Base-by-base conservation (phyloP, 2,329 filamentous ascomycete species). In the Juglanconis juglandina region DNA sequence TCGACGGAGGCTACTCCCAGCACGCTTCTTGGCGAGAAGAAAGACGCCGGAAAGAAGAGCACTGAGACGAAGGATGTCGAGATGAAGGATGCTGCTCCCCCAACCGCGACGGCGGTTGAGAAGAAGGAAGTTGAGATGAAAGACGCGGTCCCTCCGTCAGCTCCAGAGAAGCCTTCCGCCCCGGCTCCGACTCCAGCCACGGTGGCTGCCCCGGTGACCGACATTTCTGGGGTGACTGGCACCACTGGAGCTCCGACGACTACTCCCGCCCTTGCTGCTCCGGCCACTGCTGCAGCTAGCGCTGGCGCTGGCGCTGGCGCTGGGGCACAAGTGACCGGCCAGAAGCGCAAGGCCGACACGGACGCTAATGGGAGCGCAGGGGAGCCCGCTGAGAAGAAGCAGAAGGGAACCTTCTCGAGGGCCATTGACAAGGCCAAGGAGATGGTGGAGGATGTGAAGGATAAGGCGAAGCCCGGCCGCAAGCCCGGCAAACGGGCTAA, bases 401-500 rank as follows among this genome's bases (percentile, higher is more conserved):
- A 54, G 33, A 62, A 62, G 50, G 46, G 53, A 10, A 41, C 52
- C 11, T 30, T 62, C 17, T 54, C 65, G 30, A 67, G 66, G 59
- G 62, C 61, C 11, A 57, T 64, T 5, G 53, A 53, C 10, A 62
- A 59, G 50, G 62, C 60, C 39, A 62, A 59, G 42, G 56, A 57
- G 17, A 53, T 57, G 5, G 53, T 59, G 24, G 53, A 62, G 30
- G 62, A 64, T 17, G 41, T 61, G 32, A 61, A 59, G 49, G 53
- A 52, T 11, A 54, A 54, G 24, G 50, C 48, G 34, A 51, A 49
- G 59, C 3, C 56, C 54, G 47, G 35, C 49, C 53, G 60, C n/a
- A 69, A 70, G 64, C 67, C 66, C 53, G 63, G 50, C 62, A 64
- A 55, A 48, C 67, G 66, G 59, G 55, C 57, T n/a, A 67, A 70